Conservation (phyloP, 2,329 filamentous ascomycete genomes). For the Helotiales sp. region DNA sequence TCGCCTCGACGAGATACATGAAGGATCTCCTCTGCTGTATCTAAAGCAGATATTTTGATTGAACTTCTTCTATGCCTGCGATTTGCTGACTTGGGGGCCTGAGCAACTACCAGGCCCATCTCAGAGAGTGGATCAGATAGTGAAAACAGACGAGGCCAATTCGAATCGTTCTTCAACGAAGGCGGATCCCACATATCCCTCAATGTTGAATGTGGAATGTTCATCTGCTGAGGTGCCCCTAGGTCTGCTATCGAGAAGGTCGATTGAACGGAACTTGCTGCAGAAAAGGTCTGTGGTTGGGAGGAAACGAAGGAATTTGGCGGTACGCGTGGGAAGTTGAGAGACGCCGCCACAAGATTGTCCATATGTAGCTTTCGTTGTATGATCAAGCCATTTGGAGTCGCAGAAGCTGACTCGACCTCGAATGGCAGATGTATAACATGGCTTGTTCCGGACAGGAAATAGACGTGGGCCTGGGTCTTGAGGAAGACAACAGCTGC, state of each 20-base stretch:
- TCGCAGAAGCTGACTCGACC: conserved; percentile 82
- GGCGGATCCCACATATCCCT: conserved; percentile 60
- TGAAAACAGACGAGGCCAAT: conserved; percentile 76
- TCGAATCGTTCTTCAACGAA: conserved; percentile 53
- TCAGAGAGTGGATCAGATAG: conserved; percentile 85
- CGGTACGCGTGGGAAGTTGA: conserved; percentile 63
- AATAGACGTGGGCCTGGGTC: conserved; percentile 91
- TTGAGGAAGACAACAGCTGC: conserved; percentile 90
- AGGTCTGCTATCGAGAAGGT: conserved; percentile 58
- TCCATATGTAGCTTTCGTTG: conserved; percentile 70
- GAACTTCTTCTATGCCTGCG: conserved; percentile 41
- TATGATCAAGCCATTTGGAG: conserved; percentile 79
- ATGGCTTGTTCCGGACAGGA: conserved; percentile 83
- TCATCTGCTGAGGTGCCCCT: conserved; percentile 55
- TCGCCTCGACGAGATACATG: conserved; percentile 73
- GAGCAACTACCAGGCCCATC: conserved; percentile 75
- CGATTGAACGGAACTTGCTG: conserved; percentile 48
- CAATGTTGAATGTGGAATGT: conserved; percentile 52
- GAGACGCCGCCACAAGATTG: conserved; percentile 49
- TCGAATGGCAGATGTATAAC: conserved; percentile 93
- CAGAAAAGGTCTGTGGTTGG: conserved; percentile 55
- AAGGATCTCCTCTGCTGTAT: conserved; percentile 77
- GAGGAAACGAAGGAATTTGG: conserved; percentile 82
- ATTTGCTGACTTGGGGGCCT: conserved; percentile 43
- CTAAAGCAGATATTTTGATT: conserved; percentile 58